Conservation (phyloP, 176 grass and related monocot genomes). For the Avena insularis region DNA sequence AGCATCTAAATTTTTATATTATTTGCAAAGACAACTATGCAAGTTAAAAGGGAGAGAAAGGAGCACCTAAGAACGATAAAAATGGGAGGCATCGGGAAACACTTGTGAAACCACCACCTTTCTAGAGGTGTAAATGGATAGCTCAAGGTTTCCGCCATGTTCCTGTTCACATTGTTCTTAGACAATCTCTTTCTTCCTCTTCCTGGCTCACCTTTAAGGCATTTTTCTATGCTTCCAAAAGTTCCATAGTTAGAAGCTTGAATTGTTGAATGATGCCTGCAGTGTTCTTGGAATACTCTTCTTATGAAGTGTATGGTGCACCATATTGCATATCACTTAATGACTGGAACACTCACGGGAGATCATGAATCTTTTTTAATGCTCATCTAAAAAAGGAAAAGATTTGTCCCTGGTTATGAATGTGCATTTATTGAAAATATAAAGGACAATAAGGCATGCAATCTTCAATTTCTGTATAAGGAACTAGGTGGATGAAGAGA, state of each 20-base stretch:
- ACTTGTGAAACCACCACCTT: not conserved
- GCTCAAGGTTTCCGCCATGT: slow-evolving; percentile 31
- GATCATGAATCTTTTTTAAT: not conserved
- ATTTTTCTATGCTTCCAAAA: not conserved
- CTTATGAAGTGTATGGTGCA: not conserved
- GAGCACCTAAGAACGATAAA: slow-evolving; percentile 1
- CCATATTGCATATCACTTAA: not conserved
- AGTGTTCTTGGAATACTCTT: not conserved
- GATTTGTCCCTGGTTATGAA: not conserved
- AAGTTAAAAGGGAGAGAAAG: slow-evolving; percentile 37
- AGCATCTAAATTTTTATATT: not conserved
- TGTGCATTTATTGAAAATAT: not conserved
- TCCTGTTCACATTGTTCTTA: slow-evolving; percentile 33
- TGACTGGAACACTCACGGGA: not conserved
- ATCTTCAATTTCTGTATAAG: not conserved
- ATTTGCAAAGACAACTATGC: not conserved
- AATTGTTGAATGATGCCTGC: not conserved
- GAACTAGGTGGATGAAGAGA: not conserved
- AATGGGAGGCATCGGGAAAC: slow-evolving; percentile 38
- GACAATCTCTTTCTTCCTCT: slow-evolving; percentile 35
- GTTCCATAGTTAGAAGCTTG: not conserved
- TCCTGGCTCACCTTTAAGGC: not conserved
- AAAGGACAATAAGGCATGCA: not conserved
- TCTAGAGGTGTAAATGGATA: not conserved
- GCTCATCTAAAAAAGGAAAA: not conserved